phyloP scores from a whole-genome alignment of 352 stramenopile species.

The Thalassiosira mediterranea region DNA sequence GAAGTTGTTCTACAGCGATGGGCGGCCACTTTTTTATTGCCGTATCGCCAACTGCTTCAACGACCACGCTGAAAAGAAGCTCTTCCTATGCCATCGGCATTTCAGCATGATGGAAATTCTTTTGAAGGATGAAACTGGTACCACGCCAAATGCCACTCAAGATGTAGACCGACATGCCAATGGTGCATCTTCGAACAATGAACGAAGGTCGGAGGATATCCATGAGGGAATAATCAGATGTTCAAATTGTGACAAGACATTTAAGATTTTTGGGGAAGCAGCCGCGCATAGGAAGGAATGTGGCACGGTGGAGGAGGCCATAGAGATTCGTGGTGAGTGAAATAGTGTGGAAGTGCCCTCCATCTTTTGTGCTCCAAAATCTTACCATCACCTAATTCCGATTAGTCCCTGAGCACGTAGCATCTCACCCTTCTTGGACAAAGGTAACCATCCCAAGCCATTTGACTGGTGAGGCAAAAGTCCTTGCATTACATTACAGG shows the following conservation, averaged over 20 bases:
- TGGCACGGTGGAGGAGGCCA: conserved; percentile 7
- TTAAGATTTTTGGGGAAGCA: neutral
- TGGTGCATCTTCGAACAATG: too few relatives aligned
- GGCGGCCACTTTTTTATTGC: neutral
- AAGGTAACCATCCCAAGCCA: neutral
- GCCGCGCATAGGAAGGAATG: conserved; percentile 4
- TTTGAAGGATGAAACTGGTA: neutral
- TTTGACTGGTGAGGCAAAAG: neutral
- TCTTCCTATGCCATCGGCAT: neutral
- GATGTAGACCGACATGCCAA: too few relatives aligned
- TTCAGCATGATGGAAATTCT: conserved; percentile 2
- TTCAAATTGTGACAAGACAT: conserved; percentile 11
- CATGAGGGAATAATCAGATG: neutral
- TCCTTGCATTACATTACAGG: neutral
- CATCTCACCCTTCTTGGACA: neutral
- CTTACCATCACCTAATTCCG: neutral
- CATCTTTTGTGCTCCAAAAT: neutral
- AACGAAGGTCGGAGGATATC: too few relatives aligned
- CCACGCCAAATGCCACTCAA: neutral
- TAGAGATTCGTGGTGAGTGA: neutral
- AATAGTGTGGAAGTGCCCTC: neutral
- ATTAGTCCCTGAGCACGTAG: too few relatives aligned
- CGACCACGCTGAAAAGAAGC: neutral
- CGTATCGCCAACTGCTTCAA: conserved; percentile 9
- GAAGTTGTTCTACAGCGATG: conserved; percentile 4